phyloP scores from a whole-genome alignment of 441 rosid species.

The Heliophila coronopifolia region DNA sequence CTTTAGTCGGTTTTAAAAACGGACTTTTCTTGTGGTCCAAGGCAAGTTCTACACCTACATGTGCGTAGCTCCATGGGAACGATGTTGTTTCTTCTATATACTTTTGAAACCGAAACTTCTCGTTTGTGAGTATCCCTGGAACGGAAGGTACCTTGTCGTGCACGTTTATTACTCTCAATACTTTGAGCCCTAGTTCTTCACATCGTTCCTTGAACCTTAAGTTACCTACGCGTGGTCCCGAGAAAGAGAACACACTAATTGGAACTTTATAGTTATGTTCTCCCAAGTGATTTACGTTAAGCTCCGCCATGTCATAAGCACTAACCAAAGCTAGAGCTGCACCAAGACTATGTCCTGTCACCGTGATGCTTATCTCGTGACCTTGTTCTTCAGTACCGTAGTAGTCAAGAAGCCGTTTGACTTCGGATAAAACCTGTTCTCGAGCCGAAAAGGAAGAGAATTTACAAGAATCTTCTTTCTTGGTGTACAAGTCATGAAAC shows the following conservation, averaged over 20 bases:
- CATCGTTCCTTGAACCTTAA: slow-evolving; percentile 44
- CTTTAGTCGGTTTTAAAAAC: slow-evolving; percentile 47
- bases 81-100: too few species aligned
- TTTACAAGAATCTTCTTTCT: slow-evolving; percentile 42
- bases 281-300: slow-evolving; percentile 40
- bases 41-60: slow-evolving; percentile 66
- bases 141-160: slow-evolving; percentile 48
- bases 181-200: slow-evolving; percentile 42
- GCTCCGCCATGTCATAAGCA: slow-evolving; percentile 56
- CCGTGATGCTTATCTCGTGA: slow-evolving; percentile 49
- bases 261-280: slow-evolving; percentile 39
- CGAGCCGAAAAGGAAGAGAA: slow-evolving; percentile 48
- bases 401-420: slow-evolving; percentile 35
- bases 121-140: slow-evolving; percentile 55
- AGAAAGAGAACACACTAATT: slow-evolving; percentile 37
- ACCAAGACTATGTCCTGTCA: slow-evolving; percentile 61
- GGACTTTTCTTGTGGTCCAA: slow-evolving; percentile 65
- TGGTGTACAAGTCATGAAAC: slow-evolving; percentile 47
- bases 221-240: slow-evolving; percentile 61
- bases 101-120: too few species aligned
- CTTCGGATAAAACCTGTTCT: slow-evolving; percentile 46
- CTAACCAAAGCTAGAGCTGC: slow-evolving; percentile 54
- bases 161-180: slow-evolving; percentile 48
- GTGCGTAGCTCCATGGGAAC: slow-evolving; percentile 80
- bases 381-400: slow-evolving; percentile 33